These are phyloP conservation scores for Tetrahymena thermophila DNA, from an alignment of 73 alveolate species.

Conservation along the genomic window DNA sequence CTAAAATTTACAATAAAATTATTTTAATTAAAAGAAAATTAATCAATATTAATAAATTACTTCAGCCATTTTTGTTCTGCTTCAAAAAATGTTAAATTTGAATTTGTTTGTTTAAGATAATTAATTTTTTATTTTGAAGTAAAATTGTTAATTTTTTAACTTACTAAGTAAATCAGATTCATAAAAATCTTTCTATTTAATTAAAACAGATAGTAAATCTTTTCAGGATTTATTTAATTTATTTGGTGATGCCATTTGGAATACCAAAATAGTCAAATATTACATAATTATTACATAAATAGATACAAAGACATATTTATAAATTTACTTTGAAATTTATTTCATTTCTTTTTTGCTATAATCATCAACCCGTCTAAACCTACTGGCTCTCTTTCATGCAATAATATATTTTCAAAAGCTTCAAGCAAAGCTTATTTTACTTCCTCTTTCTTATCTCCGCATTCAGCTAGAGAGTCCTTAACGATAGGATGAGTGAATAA, in stretches of 20 bases:
- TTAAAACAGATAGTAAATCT: neutral
- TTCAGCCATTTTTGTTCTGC: neutral
- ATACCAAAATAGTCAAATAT: neutral
- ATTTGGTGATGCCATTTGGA: neutral
- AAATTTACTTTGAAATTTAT: neutral
- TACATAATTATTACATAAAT: neutral
- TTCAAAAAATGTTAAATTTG: too few species aligned
- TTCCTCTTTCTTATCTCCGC: neutral
- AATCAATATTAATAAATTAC: neutral
- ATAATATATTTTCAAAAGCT: neutral
- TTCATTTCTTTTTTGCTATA: neutral
- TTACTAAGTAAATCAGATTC: neutral
- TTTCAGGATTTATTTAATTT: neutral
- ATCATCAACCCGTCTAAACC: neutral
- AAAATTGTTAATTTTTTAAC: neutral
- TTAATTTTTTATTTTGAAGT: too few species aligned
- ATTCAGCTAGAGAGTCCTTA: neutral
- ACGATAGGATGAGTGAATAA: neutral
- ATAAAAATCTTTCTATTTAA: neutral
- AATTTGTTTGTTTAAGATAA: too few species aligned
- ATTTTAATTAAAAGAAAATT: too few species aligned
- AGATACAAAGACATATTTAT: neutral
- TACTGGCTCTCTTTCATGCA: neutral
- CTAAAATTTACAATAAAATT: neutral
- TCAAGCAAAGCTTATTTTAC: neutral